Evolutionary conservation across 2,329 filamentous ascomycete species (phyloP).

Genomic region (Colletotrichum sp.): DNA sequence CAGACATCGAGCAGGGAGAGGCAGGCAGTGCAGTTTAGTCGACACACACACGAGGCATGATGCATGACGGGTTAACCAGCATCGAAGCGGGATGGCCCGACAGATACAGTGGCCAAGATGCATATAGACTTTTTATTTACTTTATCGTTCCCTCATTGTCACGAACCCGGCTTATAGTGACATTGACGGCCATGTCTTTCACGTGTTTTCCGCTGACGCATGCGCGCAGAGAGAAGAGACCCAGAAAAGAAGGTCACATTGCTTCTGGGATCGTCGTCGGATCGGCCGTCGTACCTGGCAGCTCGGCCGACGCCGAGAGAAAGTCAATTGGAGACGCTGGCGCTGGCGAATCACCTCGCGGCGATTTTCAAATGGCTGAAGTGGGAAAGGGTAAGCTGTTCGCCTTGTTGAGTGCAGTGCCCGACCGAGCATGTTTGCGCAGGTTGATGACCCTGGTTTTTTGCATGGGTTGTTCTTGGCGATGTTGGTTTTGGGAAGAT

Average conservation of each 20-base stretch:
- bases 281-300: neutral
- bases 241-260: conserved; percentile 16
- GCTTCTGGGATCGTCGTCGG: neutral
- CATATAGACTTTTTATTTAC: conserved; percentile 12
- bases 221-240: neutral
- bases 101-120: conserved; percentile 12
- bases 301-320: neutral
- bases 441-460: neutral
- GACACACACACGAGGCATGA: conserved; percentile 13
- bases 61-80: conserved; percentile 9
- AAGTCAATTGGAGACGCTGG: neutral
- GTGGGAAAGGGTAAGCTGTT: neutral
- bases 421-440: conserved; percentile 4
- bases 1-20: neutral
- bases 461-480: neutral
- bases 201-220: neutral
- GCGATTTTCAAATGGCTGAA: neutral
- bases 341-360: neutral
- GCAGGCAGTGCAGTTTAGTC: neutral
- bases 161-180: neutral
- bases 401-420: neutral
- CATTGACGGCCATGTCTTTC: neutral
- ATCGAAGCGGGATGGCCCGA: conserved; percentile 11
- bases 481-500: neutral
- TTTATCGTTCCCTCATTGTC: neutral